These are phyloP conservation scores for Trebouxiophyceae sp. DNA, from an alignment of 163 green algal species.

Conservation along the genomic window DNA sequence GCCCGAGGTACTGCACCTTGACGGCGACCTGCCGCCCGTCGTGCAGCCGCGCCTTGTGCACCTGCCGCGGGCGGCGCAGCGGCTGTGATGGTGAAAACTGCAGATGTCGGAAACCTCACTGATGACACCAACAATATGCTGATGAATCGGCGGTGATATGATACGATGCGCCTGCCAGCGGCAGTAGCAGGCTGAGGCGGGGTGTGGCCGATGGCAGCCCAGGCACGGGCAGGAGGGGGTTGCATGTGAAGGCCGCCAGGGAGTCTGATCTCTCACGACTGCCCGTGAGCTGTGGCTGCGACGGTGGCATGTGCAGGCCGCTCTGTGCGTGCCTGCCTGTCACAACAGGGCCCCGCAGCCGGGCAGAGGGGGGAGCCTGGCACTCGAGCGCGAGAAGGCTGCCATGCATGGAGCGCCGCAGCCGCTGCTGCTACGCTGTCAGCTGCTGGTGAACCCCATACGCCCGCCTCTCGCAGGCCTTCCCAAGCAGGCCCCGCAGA, in stretches of 20 bases:
- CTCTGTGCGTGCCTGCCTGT: no score
- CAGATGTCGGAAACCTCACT: not conserved
- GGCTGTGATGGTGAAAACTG: not conserved
- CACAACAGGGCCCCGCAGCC: not conserved
- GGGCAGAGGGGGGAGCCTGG: not conserved
- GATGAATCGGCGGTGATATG: no score
- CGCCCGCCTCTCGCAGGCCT: not conserved
- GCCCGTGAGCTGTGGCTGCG: no score
- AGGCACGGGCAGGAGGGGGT: not conserved
- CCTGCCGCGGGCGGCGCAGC: constrained; percentile 29
- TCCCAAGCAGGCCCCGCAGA: no score
- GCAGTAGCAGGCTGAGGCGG: not conserved
- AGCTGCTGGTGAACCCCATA: not conserved
- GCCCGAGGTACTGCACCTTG: constrained; percentile 85
- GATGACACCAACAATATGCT: no score
- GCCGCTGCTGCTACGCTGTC: no score
- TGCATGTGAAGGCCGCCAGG: no score
- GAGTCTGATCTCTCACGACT: no score
- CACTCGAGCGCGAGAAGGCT: not conserved
- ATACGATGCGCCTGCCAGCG: no score
- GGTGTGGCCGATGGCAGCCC: not conserved
- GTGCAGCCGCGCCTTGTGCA: constrained; percentile 70
- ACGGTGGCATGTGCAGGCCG: no score
- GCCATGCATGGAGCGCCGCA: no score
- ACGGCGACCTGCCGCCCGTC: constrained; percentile 71